Base-by-base conservation (phyloP, 2,329 filamentous ascomycete genomes). In the Colletotrichum destructivum region DNA sequence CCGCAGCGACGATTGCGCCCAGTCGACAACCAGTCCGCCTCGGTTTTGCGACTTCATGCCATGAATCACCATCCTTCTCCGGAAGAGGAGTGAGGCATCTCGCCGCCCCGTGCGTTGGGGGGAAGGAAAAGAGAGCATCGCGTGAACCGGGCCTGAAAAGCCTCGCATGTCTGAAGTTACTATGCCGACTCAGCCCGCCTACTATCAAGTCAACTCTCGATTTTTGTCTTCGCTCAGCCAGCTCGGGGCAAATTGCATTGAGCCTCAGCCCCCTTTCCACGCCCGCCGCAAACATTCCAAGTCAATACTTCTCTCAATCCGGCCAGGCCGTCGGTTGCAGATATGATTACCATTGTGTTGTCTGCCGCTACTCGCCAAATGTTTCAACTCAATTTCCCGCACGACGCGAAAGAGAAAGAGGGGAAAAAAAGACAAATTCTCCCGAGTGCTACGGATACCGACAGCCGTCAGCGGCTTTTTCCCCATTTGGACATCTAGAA, bases 201-300 rank as follows among this genome's bases (percentile, higher is more conserved):
- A 46, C 57, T 42, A 51, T 59, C 66, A 65, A 69, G 46, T 71
- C 65, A 59, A 60, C 59, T 52, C 38, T 54, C 57, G 46, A 59
- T 23, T 55, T 46, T 60, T 55, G 60, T 61, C 59, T 59, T 55
- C 57, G 59, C 69, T 71, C 69, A 69, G 69, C 69, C 69, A 69
- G 46, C 69, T 54, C 59, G 23, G 64, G 64, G 69, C 69, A 69
- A 69, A 71, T 69, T 71, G 40, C 69, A 71, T 52, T 57, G 44
- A 69, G 56, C 65, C 64, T 69, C 64, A 71, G 69, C 69, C 69
- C 52, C 69, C 54, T 63, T 35, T 35, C 8, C 2, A 64, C 47
- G 51, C 40, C 49, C 42, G 59, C 57, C 64, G 65, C 13, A 59
- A 60, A 69, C 35, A 60, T 54, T 69, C 54, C 26, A 16, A 21